These are phyloP conservation scores for Quercus variabilis DNA, from an alignment of 306 rosid species.

Conservation along the genomic window DNA sequence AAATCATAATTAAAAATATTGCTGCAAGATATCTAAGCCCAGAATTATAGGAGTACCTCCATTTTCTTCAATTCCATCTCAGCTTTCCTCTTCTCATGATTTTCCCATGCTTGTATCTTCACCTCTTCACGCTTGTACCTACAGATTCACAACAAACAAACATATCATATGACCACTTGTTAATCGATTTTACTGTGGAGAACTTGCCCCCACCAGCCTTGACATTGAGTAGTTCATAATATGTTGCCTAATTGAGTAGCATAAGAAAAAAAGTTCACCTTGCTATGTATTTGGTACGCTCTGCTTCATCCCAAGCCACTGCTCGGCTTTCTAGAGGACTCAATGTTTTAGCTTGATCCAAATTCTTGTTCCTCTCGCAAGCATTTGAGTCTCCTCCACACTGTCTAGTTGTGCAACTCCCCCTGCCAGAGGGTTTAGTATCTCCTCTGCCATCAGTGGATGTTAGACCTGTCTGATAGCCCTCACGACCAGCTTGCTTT, in stretches of 20 bases:
- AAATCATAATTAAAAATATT: neutral
- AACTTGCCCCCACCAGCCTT: neutral
- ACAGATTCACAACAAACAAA: conserved; percentile 10
- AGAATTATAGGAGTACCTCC: conserved; percentile 61
- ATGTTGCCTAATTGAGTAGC: neutral
- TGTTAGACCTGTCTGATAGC: conserved; percentile 19
- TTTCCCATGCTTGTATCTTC: conserved; percentile 96
- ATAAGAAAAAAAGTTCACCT: conserved; percentile 44
- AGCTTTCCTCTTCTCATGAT: conserved; percentile 90
- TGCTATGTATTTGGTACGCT: conserved; percentile 85
- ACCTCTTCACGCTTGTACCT: conserved; percentile 97
- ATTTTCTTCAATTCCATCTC: conserved; percentile 91
- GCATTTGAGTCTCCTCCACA: conserved; percentile 42
- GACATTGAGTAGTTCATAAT: conserved; percentile 4
- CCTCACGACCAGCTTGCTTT: conserved; percentile 28
- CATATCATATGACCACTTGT: neutral
- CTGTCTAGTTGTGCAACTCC: conserved; percentile 24
- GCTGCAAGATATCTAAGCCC: neutral
- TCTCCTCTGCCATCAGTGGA: conserved; percentile 27
- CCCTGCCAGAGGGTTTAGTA: conserved; percentile 18
- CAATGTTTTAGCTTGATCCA: conserved; percentile 41
- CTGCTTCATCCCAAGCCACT: conserved; percentile 97
- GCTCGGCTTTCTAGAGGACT: conserved; percentile 76
- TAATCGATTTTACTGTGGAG: neutral
- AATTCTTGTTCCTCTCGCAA: conserved; percentile 39